Conservation (phyloP, 2,329 filamentous ascomycete genomes). For the Malbranchea zuffiana region DNA sequence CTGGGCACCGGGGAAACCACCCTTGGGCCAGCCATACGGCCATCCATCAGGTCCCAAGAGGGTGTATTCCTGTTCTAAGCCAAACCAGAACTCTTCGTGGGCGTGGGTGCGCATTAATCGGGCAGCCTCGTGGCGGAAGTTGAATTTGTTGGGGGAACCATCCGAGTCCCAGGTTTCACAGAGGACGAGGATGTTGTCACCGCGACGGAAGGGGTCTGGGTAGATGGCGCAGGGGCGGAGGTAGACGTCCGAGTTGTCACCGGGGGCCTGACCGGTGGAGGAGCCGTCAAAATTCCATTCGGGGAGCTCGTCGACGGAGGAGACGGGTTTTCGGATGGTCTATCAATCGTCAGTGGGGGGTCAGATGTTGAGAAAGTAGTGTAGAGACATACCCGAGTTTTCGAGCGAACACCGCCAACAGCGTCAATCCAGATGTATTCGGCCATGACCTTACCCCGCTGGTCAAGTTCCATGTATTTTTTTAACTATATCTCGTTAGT, state of each 20-base stretch:
- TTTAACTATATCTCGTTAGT: conserved; percentile 51
- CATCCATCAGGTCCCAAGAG: conserved; percentile 74
- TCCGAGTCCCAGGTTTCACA: conserved; percentile 90
- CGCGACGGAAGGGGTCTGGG: conserved; percentile 81
- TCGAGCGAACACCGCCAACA: conserved; percentile 73
- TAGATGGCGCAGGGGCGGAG: conserved; percentile 80
- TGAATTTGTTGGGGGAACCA: conserved; percentile 95
- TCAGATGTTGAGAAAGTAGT: conserved; percentile 1
- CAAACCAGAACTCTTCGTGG: conserved; percentile 86
- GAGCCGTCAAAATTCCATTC: conserved; percentile 83
- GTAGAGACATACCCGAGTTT: conserved; percentile 70
- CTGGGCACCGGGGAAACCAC: conserved; percentile 83
- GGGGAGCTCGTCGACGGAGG: conserved; percentile 53
- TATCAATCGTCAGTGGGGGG: conserved; percentile 23
- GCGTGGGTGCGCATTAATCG: conserved; percentile 83
- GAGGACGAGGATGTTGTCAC: conserved; percentile 88
- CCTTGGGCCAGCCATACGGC: conserved; percentile 84
- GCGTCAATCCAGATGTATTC: conserved; percentile 97
- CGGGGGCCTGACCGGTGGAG: conserved; percentile 81
- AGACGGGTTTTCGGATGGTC: conserved; percentile 53
- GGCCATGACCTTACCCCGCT: conserved; percentile 79
- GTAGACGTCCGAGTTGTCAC: conserved; percentile 96
- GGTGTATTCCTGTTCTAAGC: conserved; percentile 96
- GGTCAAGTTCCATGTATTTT: conserved; percentile 85
- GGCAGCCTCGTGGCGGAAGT: conserved; percentile 85